Evolutionary conservation across 208 protist genomes (phyloP).

Genomic region (Leishmania amazonensis): DNA sequence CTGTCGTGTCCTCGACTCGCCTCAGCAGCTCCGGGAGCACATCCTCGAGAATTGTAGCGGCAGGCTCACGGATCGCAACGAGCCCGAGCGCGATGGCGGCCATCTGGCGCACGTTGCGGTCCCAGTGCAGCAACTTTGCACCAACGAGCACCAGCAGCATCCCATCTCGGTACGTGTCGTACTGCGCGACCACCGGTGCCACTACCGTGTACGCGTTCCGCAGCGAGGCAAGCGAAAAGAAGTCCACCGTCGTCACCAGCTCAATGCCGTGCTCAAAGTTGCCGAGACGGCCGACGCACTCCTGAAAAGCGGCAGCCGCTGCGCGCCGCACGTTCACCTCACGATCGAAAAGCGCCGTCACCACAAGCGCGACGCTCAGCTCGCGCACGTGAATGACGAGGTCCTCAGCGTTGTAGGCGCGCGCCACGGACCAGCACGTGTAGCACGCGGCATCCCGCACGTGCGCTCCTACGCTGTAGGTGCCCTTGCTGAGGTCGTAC

Average conservation of each 20-base stretch:
- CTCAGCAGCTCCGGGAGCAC: slow-evolving; percentile 48
- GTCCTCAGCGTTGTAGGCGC: slow-evolving; percentile 94
- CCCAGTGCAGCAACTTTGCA: slow-evolving; percentile 92
- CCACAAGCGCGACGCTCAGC: slow-evolving; percentile 78
- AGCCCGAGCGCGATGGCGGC: slow-evolving; percentile 79
- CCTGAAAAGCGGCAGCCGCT: slow-evolving; percentile 93
- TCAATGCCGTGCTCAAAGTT: slow-evolving; percentile 97
- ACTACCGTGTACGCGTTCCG: slow-evolving; percentile 91
- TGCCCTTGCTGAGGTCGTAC: slow-evolving; percentile 96
- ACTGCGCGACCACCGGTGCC: slow-evolving; percentile 63
- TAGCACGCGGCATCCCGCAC: slow-evolving; percentile 99
- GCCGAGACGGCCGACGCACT: slow-evolving; percentile 92
- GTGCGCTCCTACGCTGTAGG: slow-evolving; percentile 95
- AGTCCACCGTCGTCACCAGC: slow-evolving; percentile 96
- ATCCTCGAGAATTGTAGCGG: slow-evolving; percentile 18
- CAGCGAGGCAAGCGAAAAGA: slow-evolving; percentile 95
- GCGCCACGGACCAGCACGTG: slow-evolving; percentile 98
- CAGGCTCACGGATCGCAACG: slow-evolving; percentile 49
- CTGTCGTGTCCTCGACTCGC: slow-evolving; percentile 53
- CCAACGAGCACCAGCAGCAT: slow-evolving; percentile 91
- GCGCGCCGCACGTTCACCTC: slow-evolving; percentile 94
- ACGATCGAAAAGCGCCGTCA: slow-evolving; percentile 89
- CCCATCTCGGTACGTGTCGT: slow-evolving; percentile 72
- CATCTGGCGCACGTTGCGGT: slow-evolving; percentile 79
- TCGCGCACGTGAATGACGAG: slow-evolving; percentile 81